phyloP scores from a whole-genome alignment of 768 basidiomycete genomes.

The Floccularia luteovirens region DNA sequence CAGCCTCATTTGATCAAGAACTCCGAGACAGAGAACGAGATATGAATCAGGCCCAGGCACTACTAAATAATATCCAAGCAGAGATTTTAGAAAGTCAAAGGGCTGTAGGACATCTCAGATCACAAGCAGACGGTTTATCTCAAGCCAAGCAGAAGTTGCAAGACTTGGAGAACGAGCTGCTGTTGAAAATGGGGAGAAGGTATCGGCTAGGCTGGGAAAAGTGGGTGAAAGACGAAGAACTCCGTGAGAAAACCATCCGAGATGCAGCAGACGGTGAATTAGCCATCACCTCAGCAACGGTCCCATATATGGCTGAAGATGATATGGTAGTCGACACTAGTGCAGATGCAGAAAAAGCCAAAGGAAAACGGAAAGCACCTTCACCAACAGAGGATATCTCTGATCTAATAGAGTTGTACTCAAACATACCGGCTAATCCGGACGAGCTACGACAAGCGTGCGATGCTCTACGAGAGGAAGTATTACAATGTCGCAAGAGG shows the following conservation, averaged over 20 bases:
- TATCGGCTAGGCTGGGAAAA: slow-evolving; percentile 89
- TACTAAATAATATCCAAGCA: slow-evolving; percentile 79
- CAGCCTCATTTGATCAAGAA: slow-evolving; percentile 87
- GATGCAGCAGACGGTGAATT: slow-evolving; percentile 55
- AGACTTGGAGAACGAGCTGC: slow-evolving; percentile 58
- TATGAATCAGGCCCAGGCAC: slow-evolving; percentile 79
- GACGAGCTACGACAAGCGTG: slow-evolving; percentile 48
- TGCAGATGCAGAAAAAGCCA: slow-evolving; percentile 36
- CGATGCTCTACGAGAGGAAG: slow-evolving; percentile 54
- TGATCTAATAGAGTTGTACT: slow-evolving; percentile 54
- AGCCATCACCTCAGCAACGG: slow-evolving; percentile 33
- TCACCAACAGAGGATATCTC: slow-evolving; percentile 49
- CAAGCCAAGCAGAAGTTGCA: slow-evolving; percentile 52
- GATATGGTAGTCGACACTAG: slow-evolving; percentile 29
- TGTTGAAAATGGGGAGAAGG: slow-evolving; percentile 70
- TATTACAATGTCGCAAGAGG: slow-evolving; percentile 57
- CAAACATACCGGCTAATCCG: slow-evolving; percentile 49
- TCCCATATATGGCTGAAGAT: slow-evolving; percentile 39
- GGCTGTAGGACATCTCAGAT: slow-evolving; percentile 59
- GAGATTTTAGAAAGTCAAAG: slow-evolving; percentile 86
- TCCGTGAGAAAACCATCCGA: slow-evolving; percentile 62
- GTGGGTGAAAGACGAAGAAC: slow-evolving; percentile 84
- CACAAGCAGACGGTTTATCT: slow-evolving; percentile 58
- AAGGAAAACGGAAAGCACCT: slow-evolving; percentile 46
- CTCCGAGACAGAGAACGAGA: slow-evolving; percentile 88